Percentiles rank a stretch among this genome's conserved stretches.
These are phyloP conservation scores for Aspergillus candidus DNA, from an alignment of 2,329 filamentous ascomycete genomes.

Conservation along the genomic window DNA sequence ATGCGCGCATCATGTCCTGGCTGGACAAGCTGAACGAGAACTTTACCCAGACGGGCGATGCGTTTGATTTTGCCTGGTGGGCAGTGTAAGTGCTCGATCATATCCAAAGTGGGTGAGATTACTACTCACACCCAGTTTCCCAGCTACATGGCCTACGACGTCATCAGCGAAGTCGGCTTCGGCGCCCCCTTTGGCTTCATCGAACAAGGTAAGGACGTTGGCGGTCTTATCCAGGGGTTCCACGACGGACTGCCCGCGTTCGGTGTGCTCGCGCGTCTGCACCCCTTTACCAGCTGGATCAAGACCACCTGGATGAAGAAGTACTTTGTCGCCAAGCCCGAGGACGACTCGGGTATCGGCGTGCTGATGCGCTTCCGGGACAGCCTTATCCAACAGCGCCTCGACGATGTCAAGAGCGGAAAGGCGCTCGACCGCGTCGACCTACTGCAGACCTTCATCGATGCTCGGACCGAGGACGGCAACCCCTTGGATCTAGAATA, in stretches of 20 bases:
- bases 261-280: conserved; percentile 47
- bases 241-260: conserved; percentile 49
- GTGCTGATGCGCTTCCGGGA: conserved; percentile 55
- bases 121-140: background rate
- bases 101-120: background rate
- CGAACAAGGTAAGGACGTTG: conserved; percentile 47
- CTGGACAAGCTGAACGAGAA: conserved; percentile 40
- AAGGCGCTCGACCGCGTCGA: conserved; percentile 44
- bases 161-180: conserved; percentile 53
- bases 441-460: conserved; percentile 48
- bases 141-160: conserved; percentile 53
- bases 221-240: conserved; percentile 50
- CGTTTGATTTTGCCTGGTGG: conserved; percentile 53
- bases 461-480: conserved; percentile 41
- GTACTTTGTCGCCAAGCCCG: conserved; percentile 49
- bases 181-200: conserved; percentile 53
- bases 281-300: conserved; percentile 51
- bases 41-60: conserved; percentile 42
- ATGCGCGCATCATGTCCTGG: conserved; percentile 48
- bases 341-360: conserved; percentile 51
- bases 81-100: conserved; percentile 34
- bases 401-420: conserved; percentile 43
- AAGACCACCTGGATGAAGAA: conserved; percentile 50
- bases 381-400: conserved; percentile 45
- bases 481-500: conserved; percentile 46